Base-by-base conservation (phyloP, 495 filamentous ascomycete species). In the Friedmanniomyces endolithicus region DNA sequence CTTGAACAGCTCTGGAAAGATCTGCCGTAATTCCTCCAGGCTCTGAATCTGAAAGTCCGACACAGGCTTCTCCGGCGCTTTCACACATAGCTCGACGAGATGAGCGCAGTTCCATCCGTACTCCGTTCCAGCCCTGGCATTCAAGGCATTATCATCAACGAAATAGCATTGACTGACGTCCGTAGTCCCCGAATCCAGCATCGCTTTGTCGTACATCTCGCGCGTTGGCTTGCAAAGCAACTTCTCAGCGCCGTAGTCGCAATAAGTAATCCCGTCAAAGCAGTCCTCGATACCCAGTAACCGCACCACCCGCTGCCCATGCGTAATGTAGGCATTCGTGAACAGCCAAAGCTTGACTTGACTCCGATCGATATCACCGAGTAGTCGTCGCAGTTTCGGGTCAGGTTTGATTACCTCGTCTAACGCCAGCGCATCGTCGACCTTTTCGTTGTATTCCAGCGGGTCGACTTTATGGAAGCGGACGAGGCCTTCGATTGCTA, bases 391-490 rank as follows among this genome's bases (percentile, higher is more conserved):
- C 48, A 99, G 75, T 50, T 79, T 72, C 1, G 80, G 77, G 59
- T 94, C 80, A 0, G 86, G 86, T 40, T 74, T 82, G 63, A 99
- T 81, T 67, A 96, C 78, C 9, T 72, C 71, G 53, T 95, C 88
- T 12, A 99, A 78, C 0, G 94, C 90, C 23, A 99, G 72, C 0
- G 94, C 90, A 64, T 99, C 94, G 67, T 99, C 94, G 24, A 97
- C 94, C 70, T 89, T 81, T 56, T 75, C 68, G 68, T 99, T 99
- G 77, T 95, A 99, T 27, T 89, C 88, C 2, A 99, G 76, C 1
- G 94, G 84, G 63, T 99, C 88, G 63, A 99, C 92, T 69, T 90
- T 84, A 70, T 99, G 94, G 69, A 96, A 84, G 23, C 86, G 82
- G 0, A 94, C 89, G 1, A 99, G 75, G 0, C 94, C 94, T 66